Evolutionary conservation across 2,329 filamentous ascomycete species (phyloP).

Genomic region (Teratosphaeria zuluensis): DNA sequence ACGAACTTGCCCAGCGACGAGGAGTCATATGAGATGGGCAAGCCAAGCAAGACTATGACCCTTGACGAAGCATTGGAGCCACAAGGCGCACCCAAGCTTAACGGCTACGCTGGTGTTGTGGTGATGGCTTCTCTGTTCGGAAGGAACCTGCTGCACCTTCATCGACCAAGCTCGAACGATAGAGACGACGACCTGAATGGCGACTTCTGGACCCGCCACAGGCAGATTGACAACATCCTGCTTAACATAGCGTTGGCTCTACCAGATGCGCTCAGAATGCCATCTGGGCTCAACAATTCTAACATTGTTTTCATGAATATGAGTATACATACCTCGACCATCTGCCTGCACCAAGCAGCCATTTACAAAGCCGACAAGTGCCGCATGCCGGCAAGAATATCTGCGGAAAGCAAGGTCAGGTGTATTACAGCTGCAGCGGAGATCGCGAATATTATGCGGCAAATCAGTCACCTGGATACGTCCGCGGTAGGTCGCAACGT

Average conservation of each 20-base stretch:
- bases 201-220: slow-evolving; percentile 90
- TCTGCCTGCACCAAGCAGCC: slow-evolving; percentile 94
- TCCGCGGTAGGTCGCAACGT: slow-evolving; percentile 53
- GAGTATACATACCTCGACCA: slow-evolving; percentile 92
- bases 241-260: slow-evolving; percentile 77
- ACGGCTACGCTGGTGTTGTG: slow-evolving; percentile 68
- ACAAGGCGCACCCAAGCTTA: slow-evolving; percentile 62
- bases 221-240: slow-evolving; percentile 79
- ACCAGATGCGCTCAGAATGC: slow-evolving; percentile 71
- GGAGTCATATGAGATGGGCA: slow-evolving; percentile 73
- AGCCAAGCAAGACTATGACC: slow-evolving; percentile 59
- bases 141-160: slow-evolving; percentile 80
- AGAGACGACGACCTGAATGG: slow-evolving; percentile 81
- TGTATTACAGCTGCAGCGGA: slow-evolving; percentile 91
- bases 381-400: slow-evolving; percentile 63
- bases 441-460: slow-evolving; percentile 89
- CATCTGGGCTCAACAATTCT: slow-evolving; percentile 61
- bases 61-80: slow-evolving; percentile 62
- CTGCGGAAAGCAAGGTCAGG: slow-evolving; percentile 81
- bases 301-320: slow-evolving; percentile 94
- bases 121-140: slow-evolving; percentile 86
- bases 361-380: slow-evolving; percentile 97
- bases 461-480: slow-evolving; percentile 84
- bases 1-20: slow-evolving; percentile 78
- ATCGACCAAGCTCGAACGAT: slow-evolving; percentile 73